Evolutionary conservation across 495 filamentous ascomycete species (phyloP), one percentile per base, ranked within the genome.

Genomic region (Daldinia caldariorum): DNA sequence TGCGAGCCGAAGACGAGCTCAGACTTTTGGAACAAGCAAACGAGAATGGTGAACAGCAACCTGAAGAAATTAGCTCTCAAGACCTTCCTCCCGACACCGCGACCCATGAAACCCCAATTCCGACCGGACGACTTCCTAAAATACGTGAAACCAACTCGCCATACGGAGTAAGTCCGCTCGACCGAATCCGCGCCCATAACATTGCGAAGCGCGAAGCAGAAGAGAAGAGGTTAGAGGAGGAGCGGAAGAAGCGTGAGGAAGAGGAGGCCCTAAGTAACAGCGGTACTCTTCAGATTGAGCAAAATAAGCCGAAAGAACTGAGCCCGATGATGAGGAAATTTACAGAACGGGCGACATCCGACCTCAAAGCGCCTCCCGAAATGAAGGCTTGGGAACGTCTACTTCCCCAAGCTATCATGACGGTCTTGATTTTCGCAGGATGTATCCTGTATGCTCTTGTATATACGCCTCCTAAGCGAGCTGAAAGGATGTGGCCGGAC

Each of bases 401-500:
- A 14, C 77, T 86, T n/a, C 90, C 92, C 18, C 86, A 88, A 34
- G 76, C 87, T 3, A 73, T 85, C n/a, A 77, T 94, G 65, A 83
- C 86, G 6, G 20, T 89, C 4, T 60, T 83, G 29, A 74, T 88
- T 6, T 39, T 89, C 3, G 81, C 79, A 6, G 77, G 85, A 20
- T 87, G 82, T 69, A 81, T 84, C 37, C 75, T 79, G 18, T 89
- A 89, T 63, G 85, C 88, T 14, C 68, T 81, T 32, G 81, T 83
- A 59, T 97, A 96, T 73, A 83, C 80, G 43, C 86, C 91, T 18
- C 90, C 92, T 0, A 77, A 78, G 32, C 79, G 77, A 18, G 78
- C 82, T 6, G 80, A 84, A 22, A 84, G 94, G 57, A 69, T 94
- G 51, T 94, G 85, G 75, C 92, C 92, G 0, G 87, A 90, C 69